Evolutionary conservation across 2,329 filamentous ascomycete genomes (phyloP), one percentile per base, ranked within the genome.

Genomic region (Colletotrichum tanaceti): DNA sequence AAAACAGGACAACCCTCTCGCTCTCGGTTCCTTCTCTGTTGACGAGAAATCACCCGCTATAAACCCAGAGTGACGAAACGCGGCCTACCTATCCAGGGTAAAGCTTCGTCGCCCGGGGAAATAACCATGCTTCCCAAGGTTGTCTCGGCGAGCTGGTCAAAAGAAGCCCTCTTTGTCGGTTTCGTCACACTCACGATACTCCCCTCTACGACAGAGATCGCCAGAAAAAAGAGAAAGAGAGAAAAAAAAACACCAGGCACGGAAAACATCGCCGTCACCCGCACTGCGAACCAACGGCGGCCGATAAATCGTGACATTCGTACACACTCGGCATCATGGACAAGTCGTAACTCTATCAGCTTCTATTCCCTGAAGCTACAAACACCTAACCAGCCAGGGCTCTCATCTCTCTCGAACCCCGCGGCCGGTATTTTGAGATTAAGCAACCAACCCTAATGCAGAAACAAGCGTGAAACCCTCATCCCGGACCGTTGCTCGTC

Each of bases 351-450:
- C 63, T 71, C 70, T 71, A 67, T 65, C 43, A 60, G 68, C 68
- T 64, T 71, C 68, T 69, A 71, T 71, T 71, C 68, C 70, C 61
- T 68, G 70, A 71, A 71, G 68, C 70, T 71, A 71, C 68, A 49
- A 68, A 68, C 68, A 69, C 65, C 65, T 60, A 71, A 54, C 68
- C 67, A 67, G 64, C 67, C 63, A 68, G 52, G 63, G 41, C 53
- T 53, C 67, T 47, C 38, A 62, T 58, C 52, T 63, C 60, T 43
- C 20, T 44, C 57, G 58, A 70, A 65, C 67, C 58, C 28, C 70
- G 65, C 68, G 68, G 67, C 70, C 67, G 70, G 68, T 70, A 67
- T 68, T 71, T 70, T 70, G 65, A 52, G 38, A 68, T 70, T 66
- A 66, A 68, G 67, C 70, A 64, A 68, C 70, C 64, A 71, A 71